A percentile compares a stretch with the other conserved stretches of the same genome.
Conservation (phyloP, 805 yeast genomes). For the Priceomyces medius region DNA sequence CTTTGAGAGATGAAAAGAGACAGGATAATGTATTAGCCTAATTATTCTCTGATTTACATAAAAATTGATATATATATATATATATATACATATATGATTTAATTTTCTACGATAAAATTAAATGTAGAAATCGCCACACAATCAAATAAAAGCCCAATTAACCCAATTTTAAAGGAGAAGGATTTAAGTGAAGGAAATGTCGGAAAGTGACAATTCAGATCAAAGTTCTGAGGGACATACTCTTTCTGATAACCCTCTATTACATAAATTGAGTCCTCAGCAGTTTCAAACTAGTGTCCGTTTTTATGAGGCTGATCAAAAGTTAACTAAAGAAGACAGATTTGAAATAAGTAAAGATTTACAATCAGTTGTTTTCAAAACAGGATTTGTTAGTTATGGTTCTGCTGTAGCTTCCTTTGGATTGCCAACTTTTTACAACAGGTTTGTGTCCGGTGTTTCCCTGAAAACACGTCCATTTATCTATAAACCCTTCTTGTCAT, state of each 20-base stretch:
- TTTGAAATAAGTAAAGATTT: slow-evolving; percentile 29
- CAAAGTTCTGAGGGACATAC: background rate
- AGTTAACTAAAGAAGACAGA: slow-evolving; percentile 32
- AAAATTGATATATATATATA: background rate
- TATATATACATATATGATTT: background rate
- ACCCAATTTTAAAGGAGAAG: too few species aligned
- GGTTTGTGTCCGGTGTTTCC: slow-evolving; percentile 7
- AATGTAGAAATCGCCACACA: background rate
- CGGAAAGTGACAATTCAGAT: background rate
- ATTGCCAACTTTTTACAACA: slow-evolving; percentile 28
- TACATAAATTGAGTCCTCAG: slow-evolving; percentile 27
- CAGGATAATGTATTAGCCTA: slow-evolving; percentile 52
- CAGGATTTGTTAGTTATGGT: slow-evolving; percentile 27
- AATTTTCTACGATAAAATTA: background rate
- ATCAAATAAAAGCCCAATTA: background rate
- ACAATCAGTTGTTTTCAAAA: slow-evolving; percentile 19
- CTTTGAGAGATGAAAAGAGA: slow-evolving; percentile 73
- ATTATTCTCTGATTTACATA: too few species aligned
- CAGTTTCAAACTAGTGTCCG: slow-evolving; percentile 37
- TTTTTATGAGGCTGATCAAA: slow-evolving; percentile 42
- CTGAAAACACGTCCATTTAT: slow-evolving; percentile 11
- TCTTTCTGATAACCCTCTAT: slow-evolving; percentile 22
- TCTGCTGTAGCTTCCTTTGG: slow-evolving; percentile 26
- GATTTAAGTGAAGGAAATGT: background rate
- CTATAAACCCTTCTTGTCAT: slow-evolving; percentile 33